Conservation (phyloP, 768 basidiomycete species). For the Tricholoma sp. region DNA sequence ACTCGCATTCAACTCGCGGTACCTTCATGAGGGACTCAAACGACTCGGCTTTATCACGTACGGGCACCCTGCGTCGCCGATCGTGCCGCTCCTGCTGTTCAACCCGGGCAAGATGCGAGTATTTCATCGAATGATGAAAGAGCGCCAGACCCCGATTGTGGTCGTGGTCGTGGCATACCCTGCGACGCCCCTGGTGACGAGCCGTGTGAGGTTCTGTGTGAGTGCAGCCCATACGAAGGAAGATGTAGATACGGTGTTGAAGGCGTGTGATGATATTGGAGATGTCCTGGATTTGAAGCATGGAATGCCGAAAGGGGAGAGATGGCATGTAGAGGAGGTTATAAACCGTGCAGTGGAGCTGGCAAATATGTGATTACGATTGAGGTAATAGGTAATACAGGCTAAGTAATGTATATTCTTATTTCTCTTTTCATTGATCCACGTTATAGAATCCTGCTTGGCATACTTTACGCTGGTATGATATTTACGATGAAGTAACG, state of each 20-base stretch:
- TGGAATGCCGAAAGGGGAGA: conserved; percentile 44
- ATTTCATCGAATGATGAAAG: conserved; percentile 87
- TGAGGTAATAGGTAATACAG: neutral
- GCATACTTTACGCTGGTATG: neutral
- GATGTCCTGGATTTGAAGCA: conserved; percentile 89
- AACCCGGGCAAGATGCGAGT: conserved; percentile 91
- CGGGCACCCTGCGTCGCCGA: conserved; percentile 85
- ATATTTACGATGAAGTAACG: neutral
- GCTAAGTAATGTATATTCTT: neutral
- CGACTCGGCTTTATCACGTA: conserved; percentile 98
- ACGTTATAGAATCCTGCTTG: neutral
- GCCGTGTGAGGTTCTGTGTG: conserved; percentile 89
- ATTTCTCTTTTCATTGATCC: neutral
- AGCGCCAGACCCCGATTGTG: conserved; percentile 73
- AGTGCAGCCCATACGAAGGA: conserved; percentile 96
- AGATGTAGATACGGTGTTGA: conserved; percentile 82
- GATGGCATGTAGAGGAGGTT: conserved; percentile 79
- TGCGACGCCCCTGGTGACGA: conserved; percentile 84
- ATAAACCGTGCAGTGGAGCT: conserved; percentile 69
- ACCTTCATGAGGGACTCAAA: conserved; percentile 78
- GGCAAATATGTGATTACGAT: conserved; percentile 20
- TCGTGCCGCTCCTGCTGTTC: conserved; percentile 90
- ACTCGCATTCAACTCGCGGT: conserved; percentile 92
- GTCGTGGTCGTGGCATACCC: conserved; percentile 90
- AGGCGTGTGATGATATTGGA: conserved; percentile 90